Evolutionary conservation across 495 filamentous ascomycete genomes (phyloP).

Genomic region (Talaromyces wortmannii): DNA sequence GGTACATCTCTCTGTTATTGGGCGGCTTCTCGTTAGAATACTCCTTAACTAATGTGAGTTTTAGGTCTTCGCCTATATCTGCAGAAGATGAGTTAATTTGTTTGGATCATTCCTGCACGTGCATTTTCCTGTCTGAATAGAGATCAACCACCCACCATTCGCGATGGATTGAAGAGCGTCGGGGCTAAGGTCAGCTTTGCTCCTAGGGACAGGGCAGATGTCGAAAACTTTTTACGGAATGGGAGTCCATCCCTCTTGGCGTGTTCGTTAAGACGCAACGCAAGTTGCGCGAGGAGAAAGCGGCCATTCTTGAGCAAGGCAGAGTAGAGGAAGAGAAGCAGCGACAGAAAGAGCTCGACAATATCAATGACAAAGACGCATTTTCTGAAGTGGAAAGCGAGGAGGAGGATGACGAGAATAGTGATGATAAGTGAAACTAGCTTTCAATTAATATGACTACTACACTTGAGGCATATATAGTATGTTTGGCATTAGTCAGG

Average conservation of each 20-base stretch:
- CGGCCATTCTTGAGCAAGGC: conserved; percentile 69
- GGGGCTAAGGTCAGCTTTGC: conserved; percentile 81
- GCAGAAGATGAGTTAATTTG: neutral
- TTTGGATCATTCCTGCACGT: neutral
- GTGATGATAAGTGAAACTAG: too few relatives aligned
- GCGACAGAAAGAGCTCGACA: conserved; percentile 49
- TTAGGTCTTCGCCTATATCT: conserved; percentile 16
- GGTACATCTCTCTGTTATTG: conserved; percentile 22
- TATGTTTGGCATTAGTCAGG: too few relatives aligned
- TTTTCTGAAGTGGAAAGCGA: too few relatives aligned
- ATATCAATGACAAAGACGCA: conserved; percentile 20
- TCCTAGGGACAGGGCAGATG: conserved; percentile 71
- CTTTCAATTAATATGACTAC: too few relatives aligned
- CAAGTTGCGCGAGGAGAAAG: conserved; percentile 74
- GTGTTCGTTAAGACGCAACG: conserved; percentile 83
- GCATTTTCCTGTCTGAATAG: conserved; percentile 24
- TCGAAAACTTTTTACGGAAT: conserved; percentile 82
- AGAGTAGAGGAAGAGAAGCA: conserved; percentile 71
- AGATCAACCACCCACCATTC: conserved; percentile 46
- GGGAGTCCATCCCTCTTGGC: conserved; percentile 84
- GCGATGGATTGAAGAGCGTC: conserved; percentile 75
- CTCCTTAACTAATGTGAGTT: conserved; percentile 16
- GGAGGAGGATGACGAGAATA: too few relatives aligned
- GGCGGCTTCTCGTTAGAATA: conserved; percentile 21
- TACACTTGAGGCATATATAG: too few relatives aligned